These are phyloP conservation scores for Camellia sinensis DNA, from an alignment of 148 eudicot genomes.

Conservation along the genomic window DNA sequence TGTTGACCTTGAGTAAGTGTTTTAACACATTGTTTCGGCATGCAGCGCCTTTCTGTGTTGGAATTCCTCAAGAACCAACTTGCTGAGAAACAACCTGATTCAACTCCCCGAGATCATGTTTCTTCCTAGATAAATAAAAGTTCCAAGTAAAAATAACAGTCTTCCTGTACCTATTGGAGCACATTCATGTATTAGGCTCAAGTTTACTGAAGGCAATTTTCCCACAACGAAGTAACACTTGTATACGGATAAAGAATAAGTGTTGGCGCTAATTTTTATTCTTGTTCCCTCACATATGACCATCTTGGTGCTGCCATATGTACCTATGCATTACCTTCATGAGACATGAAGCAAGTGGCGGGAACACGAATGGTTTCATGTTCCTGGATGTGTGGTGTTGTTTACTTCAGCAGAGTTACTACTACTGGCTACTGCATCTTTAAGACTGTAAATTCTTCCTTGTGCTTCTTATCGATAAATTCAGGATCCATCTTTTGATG, in stretches of 20 bases:
- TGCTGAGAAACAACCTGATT: slow-evolving; percentile 41
- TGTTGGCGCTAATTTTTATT: background rate
- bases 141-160: slow-evolving; percentile 1
- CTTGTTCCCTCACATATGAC: background rate
- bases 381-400: background rate
- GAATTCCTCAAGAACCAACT: slow-evolving; percentile 78
- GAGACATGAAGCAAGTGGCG: background rate
- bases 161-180: background rate
- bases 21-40: background rate
- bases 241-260: background rate
- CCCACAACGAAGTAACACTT: background rate
- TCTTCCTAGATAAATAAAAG: background rate
- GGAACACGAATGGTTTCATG: background rate
- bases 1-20: background rate
- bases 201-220: background rate
- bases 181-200: background rate
- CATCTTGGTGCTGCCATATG: background rate
- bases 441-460: background rate
- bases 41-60: slow-evolving; percentile 81
- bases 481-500: background rate
- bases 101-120: slow-evolving; percentile 19
- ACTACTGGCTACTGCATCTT: background rate
- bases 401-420: background rate
- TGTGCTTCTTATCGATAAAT: background rate
- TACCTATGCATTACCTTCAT: background rate